These are phyloP conservation scores for Fusarium nanum DNA, from an alignment of 2,329 filamentous ascomycete genomes.

Conservation along the genomic window DNA sequence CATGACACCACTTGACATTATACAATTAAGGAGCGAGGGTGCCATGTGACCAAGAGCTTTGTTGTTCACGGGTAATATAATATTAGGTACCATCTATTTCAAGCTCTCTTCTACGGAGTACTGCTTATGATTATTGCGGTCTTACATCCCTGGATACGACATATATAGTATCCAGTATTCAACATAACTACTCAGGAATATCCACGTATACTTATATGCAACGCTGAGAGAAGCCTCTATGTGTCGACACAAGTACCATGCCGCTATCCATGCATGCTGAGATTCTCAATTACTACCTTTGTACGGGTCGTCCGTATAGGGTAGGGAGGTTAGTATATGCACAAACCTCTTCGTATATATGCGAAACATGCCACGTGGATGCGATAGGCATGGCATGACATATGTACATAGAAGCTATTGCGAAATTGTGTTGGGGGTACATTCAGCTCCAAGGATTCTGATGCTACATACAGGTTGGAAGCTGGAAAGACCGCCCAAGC, in stretches of 20 bases:
- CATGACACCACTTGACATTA: neutral
- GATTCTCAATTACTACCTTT: neutral
- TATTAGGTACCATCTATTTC: neutral
- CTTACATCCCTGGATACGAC: neutral
- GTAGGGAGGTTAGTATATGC: neutral
- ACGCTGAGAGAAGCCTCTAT: neutral
- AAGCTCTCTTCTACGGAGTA: neutral
- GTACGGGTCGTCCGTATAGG: neutral
- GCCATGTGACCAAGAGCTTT: neutral
- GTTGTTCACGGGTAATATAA: neutral
- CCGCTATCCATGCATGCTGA: neutral
- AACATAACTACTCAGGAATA: neutral
- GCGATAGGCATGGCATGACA: neutral
- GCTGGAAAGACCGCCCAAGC: neutral
- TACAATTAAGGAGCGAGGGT: neutral
- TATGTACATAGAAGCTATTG: neutral
- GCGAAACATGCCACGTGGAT: neutral
- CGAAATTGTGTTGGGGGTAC: neutral
- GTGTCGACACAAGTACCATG: neutral
- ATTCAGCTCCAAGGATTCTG: neutral
- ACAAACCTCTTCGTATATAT: neutral
- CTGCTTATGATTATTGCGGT: neutral
- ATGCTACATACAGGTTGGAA: neutral
- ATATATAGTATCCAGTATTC: neutral
- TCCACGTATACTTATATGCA: neutral